A percentile compares a stretch with the other conserved stretches of the same genome.
Evolutionary conservation across 768 basidiomycete species (phyloP).

Genomic region (Suillus decipiens): DNA sequence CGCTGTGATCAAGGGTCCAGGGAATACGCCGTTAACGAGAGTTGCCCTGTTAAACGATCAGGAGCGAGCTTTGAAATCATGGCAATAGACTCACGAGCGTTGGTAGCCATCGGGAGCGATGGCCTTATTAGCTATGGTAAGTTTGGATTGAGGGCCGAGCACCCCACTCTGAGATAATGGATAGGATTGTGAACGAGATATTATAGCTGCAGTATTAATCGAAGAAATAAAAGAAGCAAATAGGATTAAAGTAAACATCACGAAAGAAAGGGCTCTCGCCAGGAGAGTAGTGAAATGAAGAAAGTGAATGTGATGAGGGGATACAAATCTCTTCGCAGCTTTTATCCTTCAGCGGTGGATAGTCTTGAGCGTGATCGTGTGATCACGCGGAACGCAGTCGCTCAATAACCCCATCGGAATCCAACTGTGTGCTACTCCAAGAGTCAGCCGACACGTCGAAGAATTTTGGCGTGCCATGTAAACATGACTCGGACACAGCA

Average conservation of each 20-base stretch:
- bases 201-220: slow-evolving; percentile 22
- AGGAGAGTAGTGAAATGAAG: background rate
- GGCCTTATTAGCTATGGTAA: slow-evolving; percentile 39
- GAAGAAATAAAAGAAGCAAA: slow-evolving; percentile 12
- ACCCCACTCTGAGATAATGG: slow-evolving; percentile 11
- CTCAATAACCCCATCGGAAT: background rate
- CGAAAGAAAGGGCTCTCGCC: background rate
- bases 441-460: background rate
- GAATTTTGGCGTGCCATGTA: background rate
- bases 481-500: background rate
- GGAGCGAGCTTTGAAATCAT: background rate
- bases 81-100: slow-evolving; percentile 32
- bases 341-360: background rate
- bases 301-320: background rate
- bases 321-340: background rate
- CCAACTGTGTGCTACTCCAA: background rate
- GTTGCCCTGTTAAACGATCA: slow-evolving; percentile 33
- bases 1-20: slow-evolving; percentile 46
- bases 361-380: background rate
- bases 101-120: slow-evolving; percentile 52
- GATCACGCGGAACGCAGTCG: background rate
- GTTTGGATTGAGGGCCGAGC: slow-evolving; percentile 21
- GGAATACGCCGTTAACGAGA: slow-evolving; percentile 44
- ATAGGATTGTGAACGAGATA: slow-evolving; percentile 17
- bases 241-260: slow-evolving; percentile 18